phyloP scores from a whole-genome alignment of 768 basidiomycete species.

The Russula earlei region DNA sequence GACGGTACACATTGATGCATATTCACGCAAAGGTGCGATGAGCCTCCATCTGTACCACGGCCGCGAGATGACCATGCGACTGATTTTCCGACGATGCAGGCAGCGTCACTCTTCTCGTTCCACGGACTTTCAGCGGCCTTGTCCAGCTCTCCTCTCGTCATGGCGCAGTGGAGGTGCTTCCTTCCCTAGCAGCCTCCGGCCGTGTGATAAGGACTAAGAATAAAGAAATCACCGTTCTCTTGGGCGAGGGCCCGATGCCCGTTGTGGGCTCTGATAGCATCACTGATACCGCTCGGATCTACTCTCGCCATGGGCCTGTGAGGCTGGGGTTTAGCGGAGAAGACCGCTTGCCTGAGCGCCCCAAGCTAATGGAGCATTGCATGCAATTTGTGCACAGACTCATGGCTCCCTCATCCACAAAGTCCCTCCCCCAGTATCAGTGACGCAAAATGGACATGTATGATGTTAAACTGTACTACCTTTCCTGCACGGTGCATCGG shows the following conservation, averaged over 20 bases:
- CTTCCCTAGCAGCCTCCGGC: slow-evolving; percentile 3
- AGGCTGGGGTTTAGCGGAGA: slow-evolving; percentile 18
- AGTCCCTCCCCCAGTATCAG: not conserved
- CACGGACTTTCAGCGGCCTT: slow-evolving; percentile 17
- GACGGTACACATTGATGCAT: not conserved
- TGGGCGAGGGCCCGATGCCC: slow-evolving; percentile 10
- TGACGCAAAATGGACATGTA: too few relatives aligned
- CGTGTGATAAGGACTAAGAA: slow-evolving; percentile 5
- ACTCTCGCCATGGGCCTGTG: slow-evolving; percentile 10
- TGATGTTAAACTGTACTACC: not conserved
- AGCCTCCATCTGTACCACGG: not conserved
- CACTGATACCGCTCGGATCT: slow-evolving; percentile 11
- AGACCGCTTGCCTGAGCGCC: slow-evolving; percentile 3
- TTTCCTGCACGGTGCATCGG: not conserved
- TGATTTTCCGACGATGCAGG: not conserved
- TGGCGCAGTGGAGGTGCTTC: slow-evolving; percentile 6
- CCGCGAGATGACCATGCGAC: not conserved
- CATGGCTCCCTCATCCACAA: not conserved
- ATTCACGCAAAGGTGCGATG: not conserved
- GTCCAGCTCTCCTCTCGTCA: slow-evolving; percentile 8
- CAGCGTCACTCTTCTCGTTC: slow-evolving; percentile 11
- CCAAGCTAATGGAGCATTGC: slow-evolving; percentile 3
- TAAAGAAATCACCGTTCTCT: slow-evolving; percentile 2
- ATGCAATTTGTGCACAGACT: slow-evolving; percentile 6
- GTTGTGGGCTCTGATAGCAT: not conserved